These are phyloP conservation scores for Leccinellum rugosiceps DNA, from an alignment of 768 basidiomycete species.

Conservation along the genomic window DNA sequence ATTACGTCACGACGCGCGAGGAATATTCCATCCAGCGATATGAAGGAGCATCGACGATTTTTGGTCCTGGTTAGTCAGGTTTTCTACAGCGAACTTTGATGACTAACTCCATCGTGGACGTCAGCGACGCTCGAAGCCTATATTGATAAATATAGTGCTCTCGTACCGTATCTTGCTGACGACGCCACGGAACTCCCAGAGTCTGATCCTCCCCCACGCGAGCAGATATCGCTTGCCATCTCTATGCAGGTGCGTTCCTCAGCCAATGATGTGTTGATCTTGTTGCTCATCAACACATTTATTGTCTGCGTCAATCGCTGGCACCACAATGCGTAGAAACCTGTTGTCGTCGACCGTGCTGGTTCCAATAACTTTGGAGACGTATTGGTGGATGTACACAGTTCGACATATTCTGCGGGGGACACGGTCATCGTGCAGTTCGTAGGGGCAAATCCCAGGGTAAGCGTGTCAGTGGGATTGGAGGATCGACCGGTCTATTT, in stretches of 20 bases:
- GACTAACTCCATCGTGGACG: not conserved
- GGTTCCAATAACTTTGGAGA: conserved; percentile 60
- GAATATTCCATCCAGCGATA: conserved; percentile 76
- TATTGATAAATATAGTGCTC: conserved; percentile 67
- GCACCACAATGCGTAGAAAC: conserved; percentile 37
- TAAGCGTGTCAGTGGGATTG: conserved; percentile 31
- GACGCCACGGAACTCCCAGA: conserved; percentile 42
- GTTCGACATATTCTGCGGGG: conserved; percentile 49
- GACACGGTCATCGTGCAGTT: conserved; percentile 61
- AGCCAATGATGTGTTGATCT: no score
- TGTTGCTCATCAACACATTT: not conserved
- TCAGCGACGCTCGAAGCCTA: conserved; percentile 77
- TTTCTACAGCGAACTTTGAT: not conserved
- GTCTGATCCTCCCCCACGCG: conserved; percentile 63
- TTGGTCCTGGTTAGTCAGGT: conserved; percentile 60
- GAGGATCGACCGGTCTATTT: not conserved
- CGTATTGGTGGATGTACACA: conserved; percentile 52
- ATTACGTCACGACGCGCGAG: conserved; percentile 71
- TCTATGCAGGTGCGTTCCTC: conserved; percentile 52
- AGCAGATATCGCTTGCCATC: conserved; percentile 63
- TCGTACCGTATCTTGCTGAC: conserved; percentile 61
- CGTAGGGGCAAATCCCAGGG: conserved; percentile 76
- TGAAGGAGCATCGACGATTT: conserved; percentile 79
- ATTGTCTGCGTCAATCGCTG: not conserved
- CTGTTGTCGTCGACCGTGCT: conserved; percentile 58